A percentile compares a stretch with the other conserved stretches of the same genome.
Conservation (phyloP, 148 eudicot species). For the Nepenthes mirabilis region DNA sequence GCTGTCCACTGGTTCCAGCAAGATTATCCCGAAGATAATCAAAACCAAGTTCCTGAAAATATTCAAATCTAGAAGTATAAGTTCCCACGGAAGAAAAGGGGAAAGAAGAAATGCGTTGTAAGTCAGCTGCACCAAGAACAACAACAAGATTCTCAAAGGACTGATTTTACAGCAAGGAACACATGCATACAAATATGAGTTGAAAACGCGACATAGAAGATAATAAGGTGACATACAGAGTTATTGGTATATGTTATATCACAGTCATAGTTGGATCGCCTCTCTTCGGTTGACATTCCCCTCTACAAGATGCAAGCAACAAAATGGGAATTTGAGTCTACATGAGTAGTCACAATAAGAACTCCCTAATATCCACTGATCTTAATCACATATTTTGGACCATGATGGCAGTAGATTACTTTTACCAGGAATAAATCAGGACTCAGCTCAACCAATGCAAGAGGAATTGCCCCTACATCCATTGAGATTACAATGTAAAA, state of each 20-base stretch:
- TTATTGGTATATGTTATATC: conserved; percentile 97
- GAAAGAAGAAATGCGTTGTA: too few relatives aligned
- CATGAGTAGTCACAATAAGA: neutral
- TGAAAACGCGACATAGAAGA: neutral
- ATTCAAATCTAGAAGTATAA: neutral
- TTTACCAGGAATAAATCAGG: neutral
- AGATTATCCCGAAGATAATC: conserved; percentile 98
- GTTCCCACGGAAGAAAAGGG: neutral
- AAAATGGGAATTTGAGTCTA: neutral
- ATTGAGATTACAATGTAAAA: conserved; percentile 4
- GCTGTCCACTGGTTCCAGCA: conserved; percentile 52
- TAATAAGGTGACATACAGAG: conserved; percentile 42
- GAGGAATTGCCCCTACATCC: neutral
- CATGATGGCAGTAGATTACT: neutral
- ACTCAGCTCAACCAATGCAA: neutral
- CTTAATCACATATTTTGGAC: neutral
- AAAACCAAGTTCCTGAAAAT: conserved; percentile 87
- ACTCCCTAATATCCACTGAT: neutral
- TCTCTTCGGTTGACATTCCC: conserved; percentile 67
- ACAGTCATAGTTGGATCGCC: conserved; percentile 68
- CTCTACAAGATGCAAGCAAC: conserved; percentile 23
- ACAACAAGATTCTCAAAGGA: neutral
- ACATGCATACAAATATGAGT: neutral
- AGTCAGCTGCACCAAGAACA: conserved; percentile 1
- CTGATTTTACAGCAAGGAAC: neutral